These are phyloP conservation scores for Cyphellophora europaea DNA, from an alignment of 2,329 filamentous ascomycete species.

Conservation along the genomic window DNA sequence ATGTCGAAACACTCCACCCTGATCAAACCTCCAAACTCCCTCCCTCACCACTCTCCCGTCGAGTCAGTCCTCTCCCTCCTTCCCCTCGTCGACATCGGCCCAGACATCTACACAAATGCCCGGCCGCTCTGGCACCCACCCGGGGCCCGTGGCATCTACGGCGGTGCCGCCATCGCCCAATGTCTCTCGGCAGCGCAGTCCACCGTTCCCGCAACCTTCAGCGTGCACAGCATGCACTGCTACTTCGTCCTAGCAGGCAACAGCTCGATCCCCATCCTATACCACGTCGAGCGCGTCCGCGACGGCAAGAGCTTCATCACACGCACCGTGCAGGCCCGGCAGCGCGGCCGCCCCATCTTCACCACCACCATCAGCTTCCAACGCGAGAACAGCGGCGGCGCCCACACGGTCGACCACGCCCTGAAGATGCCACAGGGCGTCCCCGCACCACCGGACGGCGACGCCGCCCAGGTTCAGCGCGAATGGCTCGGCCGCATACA, in stretches of 20 bases:
- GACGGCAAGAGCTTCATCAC: conserved; percentile 86
- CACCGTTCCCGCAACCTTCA: conserved; percentile 71
- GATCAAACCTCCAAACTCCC: conserved; percentile 63
- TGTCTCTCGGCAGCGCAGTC: conserved; percentile 77
- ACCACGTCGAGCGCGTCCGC: conserved; percentile 88
- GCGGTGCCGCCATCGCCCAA: conserved; percentile 88
- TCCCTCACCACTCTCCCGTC: conserved; percentile 66
- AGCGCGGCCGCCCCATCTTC: conserved; percentile 83
- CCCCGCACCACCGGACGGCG: conserved; percentile 25
- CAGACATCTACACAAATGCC: conserved; percentile 75
- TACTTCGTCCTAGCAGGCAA: conserved; percentile 95
- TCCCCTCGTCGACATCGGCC: conserved; percentile 62
- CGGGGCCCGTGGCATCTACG: conserved; percentile 86
- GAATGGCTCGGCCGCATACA: conserved; percentile 1
- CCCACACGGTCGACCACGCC: conserved; percentile 54
- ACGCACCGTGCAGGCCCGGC: conserved; percentile 88
- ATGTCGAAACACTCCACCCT: conserved; percentile 41
- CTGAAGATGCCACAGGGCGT: conserved; percentile 43
- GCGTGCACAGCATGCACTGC: conserved; percentile 94
- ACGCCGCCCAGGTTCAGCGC: conserved; percentile 3
- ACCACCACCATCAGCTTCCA: conserved; percentile 90
- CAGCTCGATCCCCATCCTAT: conserved; percentile 74
- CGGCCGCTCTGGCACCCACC: conserved; percentile 86
- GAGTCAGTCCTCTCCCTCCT: conserved; percentile 85
- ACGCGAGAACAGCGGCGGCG: conserved; percentile 49